Evolutionary conservation across 257 asterid species (phyloP).

Genomic region (Rubia yunnanensis): DNA sequence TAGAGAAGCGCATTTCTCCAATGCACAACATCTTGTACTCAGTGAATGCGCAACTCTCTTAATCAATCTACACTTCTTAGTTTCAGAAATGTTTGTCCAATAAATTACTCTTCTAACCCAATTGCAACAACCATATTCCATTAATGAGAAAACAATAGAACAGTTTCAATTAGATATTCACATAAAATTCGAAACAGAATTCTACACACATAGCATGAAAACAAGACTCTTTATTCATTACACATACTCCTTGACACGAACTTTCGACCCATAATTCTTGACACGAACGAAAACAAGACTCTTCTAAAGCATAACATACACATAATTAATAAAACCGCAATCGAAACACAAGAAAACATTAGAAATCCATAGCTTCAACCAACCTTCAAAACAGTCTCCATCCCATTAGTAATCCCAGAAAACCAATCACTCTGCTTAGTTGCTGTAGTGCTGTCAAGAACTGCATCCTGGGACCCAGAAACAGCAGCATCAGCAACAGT

Average conservation of each 20-base stretch:
- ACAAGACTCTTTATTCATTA: not conserved
- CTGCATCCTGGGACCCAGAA: slow-evolving; percentile 39
- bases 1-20: not conserved
- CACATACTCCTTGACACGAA: not conserved
- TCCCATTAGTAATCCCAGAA: slow-evolving; percentile 81
- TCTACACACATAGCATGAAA: not conserved
- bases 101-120: not conserved
- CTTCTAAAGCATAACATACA: not conserved
- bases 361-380: slow-evolving; percentile 14
- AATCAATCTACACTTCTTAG: not conserved
- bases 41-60: not conserved
- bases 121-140: not conserved
- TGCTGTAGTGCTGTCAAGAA: slow-evolving; percentile 24
- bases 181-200: too few species aligned
- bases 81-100: not conserved
- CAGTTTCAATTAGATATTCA: not conserved
- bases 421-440: slow-evolving; percentile 88
- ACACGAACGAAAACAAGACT: not conserved
- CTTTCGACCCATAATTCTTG: not conserved
- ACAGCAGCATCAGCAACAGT: slow-evolving; percentile 92
- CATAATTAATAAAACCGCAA: not conserved
- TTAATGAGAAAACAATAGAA: not conserved
- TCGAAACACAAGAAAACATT: not conserved
- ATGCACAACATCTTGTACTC: not conserved
- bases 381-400: slow-evolving; percentile 95